Evolutionary conservation across 2,329 filamentous ascomycete species (phyloP).

Genomic region (Phyllosticta paracitricarpa): DNA sequence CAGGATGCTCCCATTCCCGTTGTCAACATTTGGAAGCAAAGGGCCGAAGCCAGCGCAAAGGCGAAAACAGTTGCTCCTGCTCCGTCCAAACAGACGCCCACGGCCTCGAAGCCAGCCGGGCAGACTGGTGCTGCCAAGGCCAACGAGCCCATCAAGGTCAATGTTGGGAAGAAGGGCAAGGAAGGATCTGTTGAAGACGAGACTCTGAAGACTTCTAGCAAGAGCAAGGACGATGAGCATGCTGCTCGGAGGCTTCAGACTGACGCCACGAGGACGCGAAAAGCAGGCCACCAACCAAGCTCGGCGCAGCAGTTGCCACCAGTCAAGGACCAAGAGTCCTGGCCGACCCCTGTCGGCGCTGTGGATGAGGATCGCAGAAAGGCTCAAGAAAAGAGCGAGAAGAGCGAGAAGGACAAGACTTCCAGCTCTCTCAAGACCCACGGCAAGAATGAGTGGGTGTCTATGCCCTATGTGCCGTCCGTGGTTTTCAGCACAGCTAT

Average conservation of each 20-base stretch:
- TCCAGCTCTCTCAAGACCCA: conserved; percentile 40
- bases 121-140: conserved; percentile 15
- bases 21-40: conserved; percentile 82
- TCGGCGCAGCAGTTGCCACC: conserved; percentile 38
- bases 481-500: conserved; percentile 82
- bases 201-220: conserved; percentile 17
- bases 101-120: conserved; percentile 2
- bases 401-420: conserved; percentile 50
- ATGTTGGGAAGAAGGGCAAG: conserved; percentile 19
- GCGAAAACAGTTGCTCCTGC: conserved; percentile 33
- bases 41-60: conserved; percentile 49
- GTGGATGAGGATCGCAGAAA: conserved; percentile 70
- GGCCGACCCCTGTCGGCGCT: conserved; percentile 82
- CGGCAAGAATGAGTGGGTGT: conserved; percentile 76
- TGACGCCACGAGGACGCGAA: not conserved
- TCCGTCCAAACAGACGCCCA: conserved; percentile 11
- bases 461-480: conserved; percentile 70
- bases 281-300: not conserved
- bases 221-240: conserved; percentile 22
- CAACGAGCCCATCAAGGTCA: conserved; percentile 3
- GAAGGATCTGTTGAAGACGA: conserved; percentile 4
- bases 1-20: conserved; percentile 72
- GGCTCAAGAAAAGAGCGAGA: conserved; percentile 54
- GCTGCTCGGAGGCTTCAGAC: conserved; percentile 5
- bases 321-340: conserved; percentile 66